phyloP scores from a whole-genome alignment of 805 yeast genomes.

The Saccharomycopsis lassenensis region DNA sequence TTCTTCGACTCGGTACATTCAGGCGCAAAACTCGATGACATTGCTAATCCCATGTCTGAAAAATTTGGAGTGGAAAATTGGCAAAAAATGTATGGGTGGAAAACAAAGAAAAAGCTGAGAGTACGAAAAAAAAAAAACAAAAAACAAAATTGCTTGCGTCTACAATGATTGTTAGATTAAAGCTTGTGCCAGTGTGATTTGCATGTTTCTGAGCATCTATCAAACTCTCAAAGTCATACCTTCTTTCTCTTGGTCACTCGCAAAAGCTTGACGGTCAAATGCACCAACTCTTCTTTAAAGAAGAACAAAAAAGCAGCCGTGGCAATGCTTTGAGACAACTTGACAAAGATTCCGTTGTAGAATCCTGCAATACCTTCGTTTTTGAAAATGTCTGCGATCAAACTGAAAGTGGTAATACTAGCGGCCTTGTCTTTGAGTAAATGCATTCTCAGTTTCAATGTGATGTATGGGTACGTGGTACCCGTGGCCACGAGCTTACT shows the following conservation, averaged over 20 bases:
- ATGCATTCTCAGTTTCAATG: constrained; percentile 84
- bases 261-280: constrained; percentile 44
- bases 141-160: no score
- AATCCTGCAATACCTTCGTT: constrained; percentile 70
- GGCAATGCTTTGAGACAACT: constrained; percentile 70
- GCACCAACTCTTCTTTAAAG: constrained; percentile 77
- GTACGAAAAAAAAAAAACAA: no score
- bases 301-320: constrained; percentile 87
- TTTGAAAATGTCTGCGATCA: constrained; percentile 46
- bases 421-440: constrained; percentile 34
- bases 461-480: constrained; percentile 83
- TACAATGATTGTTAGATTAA: no score
- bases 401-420: constrained; percentile 26
- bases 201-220: no score
- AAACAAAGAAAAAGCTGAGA: no score
- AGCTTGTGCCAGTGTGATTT: no score
- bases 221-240: no score
- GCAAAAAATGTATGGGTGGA: no score
- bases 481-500: constrained; percentile 87
- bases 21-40: constrained; percentile 91
- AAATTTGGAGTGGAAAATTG: no score
- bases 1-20: constrained; percentile 86
- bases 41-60: constrained; percentile 67
- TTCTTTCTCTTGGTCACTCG: constrained; percentile 26
- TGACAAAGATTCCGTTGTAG: constrained; percentile 72